Evolutionary conservation across 2,329 filamentous ascomycete genomes (phyloP).

Genomic region (Talaromyces sp.): DNA sequence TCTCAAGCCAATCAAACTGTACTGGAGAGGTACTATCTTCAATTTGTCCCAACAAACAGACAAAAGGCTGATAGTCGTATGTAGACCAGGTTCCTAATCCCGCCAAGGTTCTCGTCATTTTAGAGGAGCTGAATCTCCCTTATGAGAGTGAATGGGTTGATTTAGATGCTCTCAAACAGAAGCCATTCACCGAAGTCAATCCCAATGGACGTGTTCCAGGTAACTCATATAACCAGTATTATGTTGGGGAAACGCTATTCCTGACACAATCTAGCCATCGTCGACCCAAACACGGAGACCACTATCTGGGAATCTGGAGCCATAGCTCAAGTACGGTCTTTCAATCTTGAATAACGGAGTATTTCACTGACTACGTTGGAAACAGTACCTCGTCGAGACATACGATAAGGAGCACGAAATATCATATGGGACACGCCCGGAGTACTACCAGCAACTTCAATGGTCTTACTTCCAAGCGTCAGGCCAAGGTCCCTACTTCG

Average conservation of each 20-base stretch:
- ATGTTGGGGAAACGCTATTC: no score
- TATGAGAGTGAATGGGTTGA: constrained; percentile 26
- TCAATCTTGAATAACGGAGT: neutral
- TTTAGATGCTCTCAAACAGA: constrained; percentile 31
- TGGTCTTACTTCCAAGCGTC: constrained; percentile 50
- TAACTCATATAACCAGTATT: neutral
- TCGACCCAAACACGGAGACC: constrained; percentile 39
- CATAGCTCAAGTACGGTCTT: constrained; percentile 32
- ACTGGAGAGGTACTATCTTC: neutral
- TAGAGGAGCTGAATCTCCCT: constrained; percentile 35
- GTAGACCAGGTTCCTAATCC: constrained; percentile 21
- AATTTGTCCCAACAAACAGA: neutral
- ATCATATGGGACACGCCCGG: constrained; percentile 40
- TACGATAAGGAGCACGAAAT: constrained; percentile 47
- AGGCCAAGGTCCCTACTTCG: constrained; percentile 54
- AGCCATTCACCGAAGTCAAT: constrained; percentile 28
- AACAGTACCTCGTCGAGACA: constrained; percentile 44
- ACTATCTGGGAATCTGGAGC: constrained; percentile 49
- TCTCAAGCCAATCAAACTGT: neutral
- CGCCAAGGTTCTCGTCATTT: constrained; percentile 33
- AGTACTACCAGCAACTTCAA: constrained; percentile 42
- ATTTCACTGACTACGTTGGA: neutral
- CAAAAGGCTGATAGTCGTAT: neutral
- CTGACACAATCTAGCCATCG: constrained; percentile 20
- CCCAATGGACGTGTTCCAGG: constrained; percentile 37